phyloP scores from a whole-genome alignment of 352 stramenopile genomes.

The Phytophthora quininea region DNA sequence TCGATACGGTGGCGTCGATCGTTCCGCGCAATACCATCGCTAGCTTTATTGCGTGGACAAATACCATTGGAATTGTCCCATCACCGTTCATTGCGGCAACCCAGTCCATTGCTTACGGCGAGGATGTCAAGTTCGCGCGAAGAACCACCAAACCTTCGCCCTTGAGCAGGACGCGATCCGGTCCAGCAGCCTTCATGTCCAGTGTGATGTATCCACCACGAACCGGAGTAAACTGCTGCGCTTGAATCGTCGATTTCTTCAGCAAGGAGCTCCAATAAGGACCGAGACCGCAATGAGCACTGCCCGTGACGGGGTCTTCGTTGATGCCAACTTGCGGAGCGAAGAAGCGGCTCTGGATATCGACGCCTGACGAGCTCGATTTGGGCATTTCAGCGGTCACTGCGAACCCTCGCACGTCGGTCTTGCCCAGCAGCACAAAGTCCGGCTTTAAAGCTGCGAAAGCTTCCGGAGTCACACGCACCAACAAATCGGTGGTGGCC shows the following conservation, averaged over 20 bases:
- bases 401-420: constrained; percentile 17
- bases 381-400: constrained; percentile 20
- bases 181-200: constrained; percentile 35
- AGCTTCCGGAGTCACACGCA: constrained; percentile 25
- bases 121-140: background rate
- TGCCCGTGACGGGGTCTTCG: constrained; percentile 95
- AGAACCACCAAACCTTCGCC: constrained; percentile 39
- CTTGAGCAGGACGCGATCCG: constrained; percentile 52
- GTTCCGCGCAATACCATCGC: too few species aligned
- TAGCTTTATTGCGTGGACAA: too few species aligned
- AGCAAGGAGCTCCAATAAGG: constrained; percentile 81
- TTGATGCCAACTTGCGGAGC: constrained; percentile 84
- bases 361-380: constrained; percentile 24
- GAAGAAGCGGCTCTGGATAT: constrained; percentile 89
- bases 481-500: constrained; percentile 34
- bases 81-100: too few species aligned
- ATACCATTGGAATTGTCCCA: too few species aligned
- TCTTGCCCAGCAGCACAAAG: constrained; percentile 23
- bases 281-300: constrained; percentile 87
- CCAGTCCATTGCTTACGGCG: too few species aligned
- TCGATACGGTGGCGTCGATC: too few species aligned
- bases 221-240: constrained; percentile 49
- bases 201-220: constrained; percentile 52
- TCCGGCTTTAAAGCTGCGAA: constrained; percentile 30
- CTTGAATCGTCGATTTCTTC: constrained; percentile 46